Conservation (phyloP, 352 stramenopile species). For the Globisporangium nunn region DNA sequence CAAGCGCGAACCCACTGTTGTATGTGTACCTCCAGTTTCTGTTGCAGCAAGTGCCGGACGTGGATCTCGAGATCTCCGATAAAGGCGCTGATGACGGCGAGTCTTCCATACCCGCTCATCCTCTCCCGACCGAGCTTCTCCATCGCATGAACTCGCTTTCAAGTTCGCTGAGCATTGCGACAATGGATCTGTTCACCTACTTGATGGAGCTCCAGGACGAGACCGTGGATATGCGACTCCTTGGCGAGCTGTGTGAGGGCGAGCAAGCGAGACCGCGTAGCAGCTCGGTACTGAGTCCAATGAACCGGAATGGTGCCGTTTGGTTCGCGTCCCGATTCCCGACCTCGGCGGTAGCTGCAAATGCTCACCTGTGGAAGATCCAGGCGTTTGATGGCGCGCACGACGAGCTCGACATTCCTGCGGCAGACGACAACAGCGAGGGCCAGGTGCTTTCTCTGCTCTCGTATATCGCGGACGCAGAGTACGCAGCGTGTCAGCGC, state of each 20-base stretch:
- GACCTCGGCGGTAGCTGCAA: constrained; percentile 63
- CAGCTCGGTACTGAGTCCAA: constrained; percentile 16
- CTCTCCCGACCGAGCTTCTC: constrained; percentile 63
- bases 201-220: constrained; percentile 65
- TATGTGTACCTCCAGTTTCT: constrained; percentile 77
- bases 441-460: constrained; percentile 74
- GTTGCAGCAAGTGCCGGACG: constrained; percentile 22
- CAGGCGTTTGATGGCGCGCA: constrained; percentile 46
- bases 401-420: constrained; percentile 48
- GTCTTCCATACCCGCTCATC: constrained; percentile 11
- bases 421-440: constrained; percentile 51
- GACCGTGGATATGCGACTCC: constrained; percentile 45
- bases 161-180: constrained; percentile 69
- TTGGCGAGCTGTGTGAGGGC: constrained; percentile 19
- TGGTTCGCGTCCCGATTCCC: constrained; percentile 82
- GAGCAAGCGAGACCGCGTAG: not conserved
- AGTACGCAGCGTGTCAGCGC: constrained; percentile 72
- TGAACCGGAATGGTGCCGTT: constrained; percentile 36
- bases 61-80: not conserved
- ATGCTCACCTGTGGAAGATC: constrained; percentile 80
- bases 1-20: constrained; percentile 67
- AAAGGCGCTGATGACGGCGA: too few relatives aligned
- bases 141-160: constrained; percentile 79
- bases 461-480: constrained; percentile 79
- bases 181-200: constrained; percentile 76